These are phyloP conservation scores for Conticribra guillardii DNA, from an alignment of 108 stramenopile species.

Conservation along the genomic window DNA sequence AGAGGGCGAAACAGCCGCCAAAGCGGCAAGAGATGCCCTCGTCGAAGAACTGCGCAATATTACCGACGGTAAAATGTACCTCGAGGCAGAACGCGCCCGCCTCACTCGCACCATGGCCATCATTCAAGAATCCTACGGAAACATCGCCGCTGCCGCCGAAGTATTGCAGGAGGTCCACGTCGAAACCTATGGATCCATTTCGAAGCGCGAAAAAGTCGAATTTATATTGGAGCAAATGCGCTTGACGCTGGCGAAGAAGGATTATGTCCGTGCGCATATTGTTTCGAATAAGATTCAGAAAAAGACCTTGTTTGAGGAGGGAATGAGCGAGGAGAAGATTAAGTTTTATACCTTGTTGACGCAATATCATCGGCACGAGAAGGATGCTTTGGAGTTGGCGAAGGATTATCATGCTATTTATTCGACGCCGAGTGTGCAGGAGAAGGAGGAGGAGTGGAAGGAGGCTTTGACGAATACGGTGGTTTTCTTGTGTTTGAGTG, in stretches of 20 bases:
- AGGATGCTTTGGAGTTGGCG: conserved; percentile 91
- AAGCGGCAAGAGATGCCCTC: conserved; percentile 66
- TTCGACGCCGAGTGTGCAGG: conserved; percentile 58
- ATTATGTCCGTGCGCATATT: conserved; percentile 95
- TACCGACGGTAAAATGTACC: conserved; percentile 96
- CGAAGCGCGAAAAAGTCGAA: conserved; percentile 97
- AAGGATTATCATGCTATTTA: conserved; percentile 94
- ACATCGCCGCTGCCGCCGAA: conserved; percentile 85
- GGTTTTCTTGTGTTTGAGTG: conserved; percentile 84
- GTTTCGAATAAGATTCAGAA: conserved; percentile 94
- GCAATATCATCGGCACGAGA: conserved; percentile 91
- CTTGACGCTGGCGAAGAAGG: conserved; percentile 91
- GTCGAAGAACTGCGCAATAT: conserved; percentile 91
- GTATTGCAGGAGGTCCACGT: conserved; percentile 98
- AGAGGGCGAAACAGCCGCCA: conserved; percentile 1
- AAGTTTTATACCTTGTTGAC: conserved; percentile 89
- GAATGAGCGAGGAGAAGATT: conserved; percentile 91
- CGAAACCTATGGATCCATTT: conserved; percentile 97
- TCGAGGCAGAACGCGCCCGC: conserved; percentile 95
- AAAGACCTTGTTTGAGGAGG: conserved; percentile 88
- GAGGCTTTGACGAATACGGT: conserved; percentile 87
- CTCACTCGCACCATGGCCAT: conserved; percentile 85
- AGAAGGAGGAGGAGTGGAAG: conserved; percentile 71
- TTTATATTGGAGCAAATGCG: conserved; percentile 99
- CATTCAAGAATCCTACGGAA: conserved; percentile 85